Conservation (phyloP, 225 moss, liverwort and hornwort species). For the Anthoceros angustus region DNA sequence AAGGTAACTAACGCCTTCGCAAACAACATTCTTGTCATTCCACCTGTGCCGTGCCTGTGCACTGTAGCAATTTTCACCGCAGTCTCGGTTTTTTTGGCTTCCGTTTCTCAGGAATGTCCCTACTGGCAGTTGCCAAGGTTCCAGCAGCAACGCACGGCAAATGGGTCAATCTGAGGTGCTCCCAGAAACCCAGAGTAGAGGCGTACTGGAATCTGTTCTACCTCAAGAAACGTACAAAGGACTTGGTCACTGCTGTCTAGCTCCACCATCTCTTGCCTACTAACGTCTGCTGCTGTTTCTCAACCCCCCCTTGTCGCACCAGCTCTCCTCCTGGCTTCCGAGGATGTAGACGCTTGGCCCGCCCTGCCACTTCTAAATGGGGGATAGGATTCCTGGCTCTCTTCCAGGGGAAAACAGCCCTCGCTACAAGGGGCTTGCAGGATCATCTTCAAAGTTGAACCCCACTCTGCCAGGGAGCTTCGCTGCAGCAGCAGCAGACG, state of each 20-base stretch:
- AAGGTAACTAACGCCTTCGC: too few relatives aligned
- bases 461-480: neutral
- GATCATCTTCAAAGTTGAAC: neutral
- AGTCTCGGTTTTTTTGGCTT: too few relatives aligned
- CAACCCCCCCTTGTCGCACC: too few relatives aligned
- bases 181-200: neutral
- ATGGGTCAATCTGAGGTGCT: neutral
- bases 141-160: neutral
- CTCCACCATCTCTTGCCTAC: neutral
- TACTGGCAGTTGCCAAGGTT: neutral
- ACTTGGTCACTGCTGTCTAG: neutral
- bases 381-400: neutral
- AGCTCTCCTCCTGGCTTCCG: neutral
- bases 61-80: too few relatives aligned
- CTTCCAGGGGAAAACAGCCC: neutral
- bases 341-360: neutral
- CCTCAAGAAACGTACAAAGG: constrained; percentile 1
- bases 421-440: neutral
- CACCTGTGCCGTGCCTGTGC: too few relatives aligned
- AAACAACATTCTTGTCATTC: too few relatives aligned
- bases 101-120: neutral
- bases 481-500: neutral
- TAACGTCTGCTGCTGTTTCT: neutral
- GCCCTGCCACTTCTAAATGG: neutral
- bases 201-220: neutral